These are phyloP conservation scores for Citrullus colocynthis DNA, from an alignment of 306 rosid species.

Conservation along the genomic window DNA sequence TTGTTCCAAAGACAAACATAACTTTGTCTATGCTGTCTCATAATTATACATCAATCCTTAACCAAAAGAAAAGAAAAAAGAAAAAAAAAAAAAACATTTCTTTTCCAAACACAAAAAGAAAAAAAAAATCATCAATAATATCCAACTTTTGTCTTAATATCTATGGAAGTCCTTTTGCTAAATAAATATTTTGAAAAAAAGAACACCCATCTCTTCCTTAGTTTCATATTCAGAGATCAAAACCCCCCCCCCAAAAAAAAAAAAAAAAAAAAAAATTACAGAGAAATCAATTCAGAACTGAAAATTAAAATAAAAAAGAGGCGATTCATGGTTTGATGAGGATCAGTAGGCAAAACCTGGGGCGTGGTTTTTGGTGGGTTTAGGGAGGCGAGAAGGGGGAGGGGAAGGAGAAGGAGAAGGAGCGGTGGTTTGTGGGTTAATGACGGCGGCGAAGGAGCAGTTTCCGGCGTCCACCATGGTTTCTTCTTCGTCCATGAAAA, in stretches of 20 bases:
- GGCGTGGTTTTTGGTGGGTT: constrained; percentile 26
- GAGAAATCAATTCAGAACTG: not conserved
- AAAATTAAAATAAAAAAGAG: not conserved
- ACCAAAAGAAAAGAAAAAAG: not conserved
- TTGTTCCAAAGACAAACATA: not conserved
- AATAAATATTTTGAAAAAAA: not conserved
- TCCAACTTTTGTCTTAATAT: not conserved
- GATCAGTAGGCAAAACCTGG: constrained; percentile 32
- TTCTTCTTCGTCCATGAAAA: constrained; percentile 75
- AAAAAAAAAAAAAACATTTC: too few species aligned
- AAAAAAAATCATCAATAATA: not conserved
- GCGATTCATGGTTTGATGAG: not conserved
- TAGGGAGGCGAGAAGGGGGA: constrained; percentile 21
- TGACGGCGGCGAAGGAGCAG: constrained; percentile 33
- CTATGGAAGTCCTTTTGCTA: not conserved
- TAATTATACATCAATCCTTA: not conserved
- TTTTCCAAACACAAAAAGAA: too few species aligned
- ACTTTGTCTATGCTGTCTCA: not conserved
- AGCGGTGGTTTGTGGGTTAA: constrained; percentile 10
- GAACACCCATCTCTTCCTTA: not conserved
- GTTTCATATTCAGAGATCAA: not conserved
- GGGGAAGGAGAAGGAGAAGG: constrained; percentile 2
- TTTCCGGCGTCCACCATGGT: constrained; percentile 19
- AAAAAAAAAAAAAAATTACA: not conserved
- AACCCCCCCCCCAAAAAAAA: not conserved